Evolutionary conservation across 352 stramenopile genomes (phyloP).

Genomic region (Globisporangium orthogonon): DNA sequence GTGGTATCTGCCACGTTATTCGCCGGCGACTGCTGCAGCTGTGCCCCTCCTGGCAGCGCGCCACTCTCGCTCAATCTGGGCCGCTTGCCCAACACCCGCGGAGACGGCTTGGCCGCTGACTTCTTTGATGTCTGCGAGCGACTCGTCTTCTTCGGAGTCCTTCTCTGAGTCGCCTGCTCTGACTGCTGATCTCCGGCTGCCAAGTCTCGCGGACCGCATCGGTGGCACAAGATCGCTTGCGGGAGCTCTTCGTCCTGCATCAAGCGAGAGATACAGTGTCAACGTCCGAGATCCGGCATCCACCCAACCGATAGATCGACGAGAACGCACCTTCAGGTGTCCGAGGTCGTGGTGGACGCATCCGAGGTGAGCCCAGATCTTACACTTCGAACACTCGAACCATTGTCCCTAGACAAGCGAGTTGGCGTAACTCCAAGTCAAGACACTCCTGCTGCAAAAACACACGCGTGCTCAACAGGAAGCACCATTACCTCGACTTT

Average conservation of each 20-base stretch:
- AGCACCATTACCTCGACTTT: slow-evolving; percentile 38
- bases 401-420: slow-evolving; percentile 43
- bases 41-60: slow-evolving; percentile 6
- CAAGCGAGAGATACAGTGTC: not conserved
- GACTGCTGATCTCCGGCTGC: not conserved
- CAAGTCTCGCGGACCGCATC: not conserved
- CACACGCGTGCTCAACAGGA: not conserved
- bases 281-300: not conserved
- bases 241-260: slow-evolving; percentile 10
- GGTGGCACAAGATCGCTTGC: slow-evolving; percentile 5
- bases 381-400: slow-evolving; percentile 79
- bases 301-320: not conserved
- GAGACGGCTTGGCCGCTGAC: not conserved
- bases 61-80: slow-evolving; percentile 7
- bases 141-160: not conserved
- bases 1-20: not conserved
- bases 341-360: slow-evolving; percentile 53
- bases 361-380: slow-evolving; percentile 68
- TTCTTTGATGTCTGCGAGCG: not conserved
- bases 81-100: slow-evolving; percentile 8
- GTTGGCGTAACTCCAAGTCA: not conserved
- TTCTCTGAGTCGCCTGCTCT: not conserved
- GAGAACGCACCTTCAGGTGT: slow-evolving; percentile 15
- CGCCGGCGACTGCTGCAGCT: not conserved
- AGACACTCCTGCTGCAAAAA: not conserved